phyloP scores from a whole-genome alignment of 2,329 filamentous ascomycete species.

The Colletotrichum melonis region DNA sequence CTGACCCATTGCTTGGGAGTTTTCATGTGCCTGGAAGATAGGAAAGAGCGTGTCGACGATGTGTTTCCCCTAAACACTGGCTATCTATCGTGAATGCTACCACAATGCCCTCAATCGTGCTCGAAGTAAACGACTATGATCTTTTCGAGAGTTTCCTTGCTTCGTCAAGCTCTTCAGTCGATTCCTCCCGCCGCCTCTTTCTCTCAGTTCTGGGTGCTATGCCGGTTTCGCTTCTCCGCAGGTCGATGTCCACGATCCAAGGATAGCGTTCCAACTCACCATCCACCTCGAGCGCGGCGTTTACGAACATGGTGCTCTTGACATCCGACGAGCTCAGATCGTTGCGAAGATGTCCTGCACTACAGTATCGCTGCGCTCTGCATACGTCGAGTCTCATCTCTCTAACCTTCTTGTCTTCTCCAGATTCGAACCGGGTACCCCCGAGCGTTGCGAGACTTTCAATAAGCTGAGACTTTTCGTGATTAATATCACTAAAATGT shows the following conservation, averaged over 20 bases:
- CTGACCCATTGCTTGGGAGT: no score
- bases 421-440: slow-evolving; percentile 38
- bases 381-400: slow-evolving; percentile 36
- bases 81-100: no score
- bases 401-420: slow-evolving; percentile 27
- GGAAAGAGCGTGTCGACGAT: no score
- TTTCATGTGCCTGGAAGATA: no score
- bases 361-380: slow-evolving; percentile 44
- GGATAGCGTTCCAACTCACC: slow-evolving; percentile 53
- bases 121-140: neutral
- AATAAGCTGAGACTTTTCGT: slow-evolving; percentile 49
- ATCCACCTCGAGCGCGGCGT: slow-evolving; percentile 65
- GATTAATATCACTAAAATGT: slow-evolving; percentile 57
- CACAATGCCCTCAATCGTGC: neutral
- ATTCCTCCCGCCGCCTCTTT: neutral
- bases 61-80: no score
- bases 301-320: slow-evolving; percentile 68
- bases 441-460: slow-evolving; percentile 46
- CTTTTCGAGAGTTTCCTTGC: neutral
- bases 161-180: neutral
- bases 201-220: neutral
- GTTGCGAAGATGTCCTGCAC: slow-evolving; percentile 52
- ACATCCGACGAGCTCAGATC: slow-evolving; percentile 47
- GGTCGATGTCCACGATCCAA: slow-evolving; percentile 64
- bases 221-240: slow-evolving; percentile 40